Percentiles rank a stretch among this genome's conserved stretches.
These are phyloP conservation scores for Aspergillus arachidicola DNA, from an alignment of 2,329 filamentous ascomycete genomes.

Conservation along the genomic window DNA sequence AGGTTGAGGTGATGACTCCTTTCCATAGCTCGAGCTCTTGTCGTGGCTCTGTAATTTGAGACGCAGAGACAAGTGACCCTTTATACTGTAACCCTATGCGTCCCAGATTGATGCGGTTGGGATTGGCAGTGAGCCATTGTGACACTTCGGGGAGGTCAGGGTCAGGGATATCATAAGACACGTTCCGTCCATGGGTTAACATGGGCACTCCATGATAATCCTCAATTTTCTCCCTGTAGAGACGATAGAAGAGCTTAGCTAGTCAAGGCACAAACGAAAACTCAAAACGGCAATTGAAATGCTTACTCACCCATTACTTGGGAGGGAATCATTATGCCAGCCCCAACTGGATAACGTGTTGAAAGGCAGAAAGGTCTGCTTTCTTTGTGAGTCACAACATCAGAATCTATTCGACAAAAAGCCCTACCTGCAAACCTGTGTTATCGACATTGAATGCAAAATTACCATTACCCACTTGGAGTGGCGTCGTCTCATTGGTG, in stretches of 20 bases:
- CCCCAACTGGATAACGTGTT: conserved; percentile 21
- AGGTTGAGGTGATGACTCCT: conserved; percentile 15
- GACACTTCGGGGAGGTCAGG: conserved; percentile 14
- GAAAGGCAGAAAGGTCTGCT: conserved; percentile 17
- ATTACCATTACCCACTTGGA: conserved; percentile 21
- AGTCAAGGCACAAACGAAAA: background rate
- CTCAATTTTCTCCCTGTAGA: conserved; percentile 4
- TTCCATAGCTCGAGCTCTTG: conserved; percentile 19
- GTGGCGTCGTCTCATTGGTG: conserved; percentile 17
- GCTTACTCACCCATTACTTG: conserved; percentile 10
- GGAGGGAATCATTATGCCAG: conserved; percentile 21
- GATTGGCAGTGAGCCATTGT: conserved; percentile 20
- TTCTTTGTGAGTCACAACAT: background rate
- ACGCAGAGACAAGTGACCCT: background rate
- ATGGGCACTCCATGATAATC: conserved; percentile 14
- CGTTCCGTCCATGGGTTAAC: conserved; percentile 17
- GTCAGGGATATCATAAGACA: conserved; percentile 20
- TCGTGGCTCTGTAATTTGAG: conserved; percentile 4
- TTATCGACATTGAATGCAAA: conserved; percentile 22
- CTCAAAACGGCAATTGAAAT: background rate
- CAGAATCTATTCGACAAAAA: too few species aligned
- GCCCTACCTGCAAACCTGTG: conserved; percentile 17
- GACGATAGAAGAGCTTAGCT: background rate
- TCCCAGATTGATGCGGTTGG: conserved; percentile 20
- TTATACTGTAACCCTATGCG: conserved; percentile 16